Base-by-base conservation (phyloP, 495 filamentous ascomycete species). In the Hypoxylon subgilvum region DNA sequence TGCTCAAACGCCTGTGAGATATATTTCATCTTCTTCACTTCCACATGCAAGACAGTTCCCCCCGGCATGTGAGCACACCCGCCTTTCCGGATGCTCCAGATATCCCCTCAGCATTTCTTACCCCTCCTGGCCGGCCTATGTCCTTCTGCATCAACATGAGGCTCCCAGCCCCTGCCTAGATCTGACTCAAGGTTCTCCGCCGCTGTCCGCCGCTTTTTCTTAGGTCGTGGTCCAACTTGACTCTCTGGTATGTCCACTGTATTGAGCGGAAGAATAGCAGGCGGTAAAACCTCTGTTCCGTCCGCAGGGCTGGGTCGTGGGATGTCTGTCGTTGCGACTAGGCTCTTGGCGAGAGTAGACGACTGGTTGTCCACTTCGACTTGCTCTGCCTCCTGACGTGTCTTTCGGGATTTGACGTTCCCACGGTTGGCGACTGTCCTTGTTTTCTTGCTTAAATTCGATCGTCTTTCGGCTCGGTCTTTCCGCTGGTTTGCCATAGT, bases 81-180 rank as follows among this genome's bases (percentile, higher is more conserved):
- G n/a, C n/a, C n/a, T n/a, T 27, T 27, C 23, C 23, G 4, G 8
- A 27, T 23, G 2, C 19, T 34, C 38, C 12, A 27, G 8, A 27
- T 23, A 2, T n/a, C 25, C 38, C 12, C 17, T 46, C 6, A 36
- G 31, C 9, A 4, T 13, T 47, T 52, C 25, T 34, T 52, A 16
- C 28, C 30, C 9, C 25, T 38, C 8, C 47, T 41, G n/a, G 34
- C 6, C n/a, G 48, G 52, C 13, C 59, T 52, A 22, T 52, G 59
- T 13, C 59, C 59, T 12, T 46, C 14, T 13, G 35, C 47, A 16
- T 63, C 59, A 13, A 57, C 52, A 14, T 27, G 47, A 27, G 47
- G 32, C 14, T 63, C 47, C 59, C 59, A 63, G 4, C 53, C 49
- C 14, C 28, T 57, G 12, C 59, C 59, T 5, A 63, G 30, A 22